Conservation (phyloP, 2,329 filamentous ascomycete genomes). For the Hypoxylon sp. region DNA sequence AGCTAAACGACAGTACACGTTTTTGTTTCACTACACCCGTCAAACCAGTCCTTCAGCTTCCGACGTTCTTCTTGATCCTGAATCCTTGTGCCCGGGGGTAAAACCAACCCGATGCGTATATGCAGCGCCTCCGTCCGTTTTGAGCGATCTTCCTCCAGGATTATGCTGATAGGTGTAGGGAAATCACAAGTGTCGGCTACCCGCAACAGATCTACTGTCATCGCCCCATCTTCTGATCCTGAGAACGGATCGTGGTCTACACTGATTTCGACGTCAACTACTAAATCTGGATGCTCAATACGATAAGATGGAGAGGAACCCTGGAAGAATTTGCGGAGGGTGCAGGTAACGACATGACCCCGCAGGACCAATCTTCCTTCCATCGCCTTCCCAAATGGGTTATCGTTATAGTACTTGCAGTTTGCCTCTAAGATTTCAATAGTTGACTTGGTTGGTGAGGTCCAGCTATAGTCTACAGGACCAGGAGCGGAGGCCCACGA, state of each 20-base stretch:
- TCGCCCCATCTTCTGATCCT: not conserved
- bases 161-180: constrained; percentile 9
- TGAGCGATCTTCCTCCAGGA: not conserved
- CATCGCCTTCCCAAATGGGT: constrained; percentile 13
- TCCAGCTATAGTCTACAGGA: constrained; percentile 9
- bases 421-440: constrained; percentile 14
- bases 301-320: constrained; percentile 8
- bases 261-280: not conserved
- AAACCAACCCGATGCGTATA: constrained; percentile 7
- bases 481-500: constrained; percentile 31
- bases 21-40: constrained; percentile 1
- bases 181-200: constrained; percentile 17
- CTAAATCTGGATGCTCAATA: constrained; percentile 11
- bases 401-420: constrained; percentile 17
- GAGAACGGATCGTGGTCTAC: constrained; percentile 11
- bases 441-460: not conserved
- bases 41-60: constrained; percentile 14
- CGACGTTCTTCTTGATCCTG: constrained; percentile 14
- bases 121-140: not conserved
- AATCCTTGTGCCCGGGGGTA: constrained; percentile 6
- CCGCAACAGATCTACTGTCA: not conserved
- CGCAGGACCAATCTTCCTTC: constrained; percentile 3
- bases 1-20: constrained; percentile 8
- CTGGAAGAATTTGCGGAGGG: not conserved
- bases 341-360: constrained; percentile 1